Evolutionary conservation across 371 early-diverging fungal species (phyloP).

Genomic region (Mucor sp.): DNA sequence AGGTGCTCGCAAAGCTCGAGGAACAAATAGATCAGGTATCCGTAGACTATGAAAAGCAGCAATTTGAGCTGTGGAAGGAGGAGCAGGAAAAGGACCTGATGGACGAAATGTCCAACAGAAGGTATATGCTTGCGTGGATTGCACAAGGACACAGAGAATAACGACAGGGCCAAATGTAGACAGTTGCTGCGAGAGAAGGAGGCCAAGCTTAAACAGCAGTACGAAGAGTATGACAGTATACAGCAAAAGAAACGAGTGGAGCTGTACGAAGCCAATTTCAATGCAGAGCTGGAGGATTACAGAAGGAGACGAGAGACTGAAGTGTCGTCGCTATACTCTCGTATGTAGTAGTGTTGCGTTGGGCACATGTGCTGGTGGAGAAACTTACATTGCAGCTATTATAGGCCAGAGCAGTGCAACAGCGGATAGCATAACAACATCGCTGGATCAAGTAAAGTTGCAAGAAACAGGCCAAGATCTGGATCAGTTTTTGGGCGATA

Average conservation of each 20-base stretch:
- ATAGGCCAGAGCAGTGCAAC: background rate
- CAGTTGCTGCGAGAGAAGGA: conserved; percentile 25
- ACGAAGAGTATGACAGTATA: conserved; percentile 32
- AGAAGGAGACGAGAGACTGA: conserved; percentile 40
- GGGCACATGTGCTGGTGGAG: background rate
- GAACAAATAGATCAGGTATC: conserved; percentile 29
- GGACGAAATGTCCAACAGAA: background rate
- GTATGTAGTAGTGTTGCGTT: conserved; percentile 8
- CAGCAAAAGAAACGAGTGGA: conserved; percentile 41
- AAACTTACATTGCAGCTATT: background rate
- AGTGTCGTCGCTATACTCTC: conserved; percentile 42
- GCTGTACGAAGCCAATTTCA: conserved; percentile 46
- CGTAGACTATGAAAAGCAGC: conserved; percentile 19
- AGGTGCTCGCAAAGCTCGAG: conserved; percentile 20
- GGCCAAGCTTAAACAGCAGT: conserved; percentile 23
- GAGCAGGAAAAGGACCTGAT: conserved; percentile 10
- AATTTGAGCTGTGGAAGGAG: conserved; percentile 46
- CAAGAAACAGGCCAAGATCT: conserved; percentile 27
- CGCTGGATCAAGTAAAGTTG: conserved; percentile 24
- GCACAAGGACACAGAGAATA: background rate
- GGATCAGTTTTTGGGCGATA: conserved; percentile 24
- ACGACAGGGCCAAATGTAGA: background rate
- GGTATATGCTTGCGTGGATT: background rate
- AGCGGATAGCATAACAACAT: conserved; percentile 6
- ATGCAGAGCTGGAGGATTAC: conserved; percentile 51